phyloP scores from a whole-genome alignment of 2,329 filamentous ascomycete genomes.

The Xylariaceae sp. region DNA sequence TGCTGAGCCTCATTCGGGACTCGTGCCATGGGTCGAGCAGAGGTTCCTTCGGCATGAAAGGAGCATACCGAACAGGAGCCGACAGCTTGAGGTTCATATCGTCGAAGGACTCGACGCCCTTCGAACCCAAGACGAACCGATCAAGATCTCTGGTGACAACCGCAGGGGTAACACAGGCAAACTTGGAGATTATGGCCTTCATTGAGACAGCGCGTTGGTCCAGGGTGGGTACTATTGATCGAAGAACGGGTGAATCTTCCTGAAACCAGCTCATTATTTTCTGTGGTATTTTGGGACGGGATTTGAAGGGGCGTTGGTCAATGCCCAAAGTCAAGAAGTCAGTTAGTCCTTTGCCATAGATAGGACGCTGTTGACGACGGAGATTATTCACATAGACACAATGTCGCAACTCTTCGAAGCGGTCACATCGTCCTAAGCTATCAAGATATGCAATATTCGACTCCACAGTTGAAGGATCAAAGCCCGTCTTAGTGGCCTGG shows the following conservation, averaged over 20 bases:
- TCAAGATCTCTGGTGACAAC: slow-evolving; percentile 83
- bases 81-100: slow-evolving; percentile 65
- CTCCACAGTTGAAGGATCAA: slow-evolving; percentile 71
- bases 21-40: slow-evolving; percentile 88
- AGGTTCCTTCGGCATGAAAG: slow-evolving; percentile 62
- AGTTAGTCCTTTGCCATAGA: slow-evolving; percentile 84
- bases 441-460: slow-evolving; percentile 77
- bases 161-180: slow-evolving; percentile 89
- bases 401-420: slow-evolving; percentile 80
- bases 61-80: slow-evolving; percentile 60
- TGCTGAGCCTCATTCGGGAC: slow-evolving; percentile 87
- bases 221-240: slow-evolving; percentile 74
- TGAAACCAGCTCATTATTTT: slow-evolving; percentile 78
- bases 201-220: slow-evolving; percentile 74
- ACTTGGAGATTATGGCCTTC: slow-evolving; percentile 81
- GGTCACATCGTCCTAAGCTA: slow-evolving; percentile 70
- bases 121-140: slow-evolving; percentile 68
- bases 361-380: slow-evolving; percentile 78
- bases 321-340: slow-evolving; percentile 72
- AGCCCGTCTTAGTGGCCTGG: slow-evolving; percentile 58
- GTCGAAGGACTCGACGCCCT: slow-evolving; percentile 63
- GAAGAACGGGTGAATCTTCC: slow-evolving; percentile 68
- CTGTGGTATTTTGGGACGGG: slow-evolving; percentile 65
- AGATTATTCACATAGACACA: slow-evolving; percentile 82
- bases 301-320: slow-evolving; percentile 63